Evolutionary conservation across 2,329 filamentous ascomycete genomes (phyloP).

Genomic region (Colletotrichum sp.): DNA sequence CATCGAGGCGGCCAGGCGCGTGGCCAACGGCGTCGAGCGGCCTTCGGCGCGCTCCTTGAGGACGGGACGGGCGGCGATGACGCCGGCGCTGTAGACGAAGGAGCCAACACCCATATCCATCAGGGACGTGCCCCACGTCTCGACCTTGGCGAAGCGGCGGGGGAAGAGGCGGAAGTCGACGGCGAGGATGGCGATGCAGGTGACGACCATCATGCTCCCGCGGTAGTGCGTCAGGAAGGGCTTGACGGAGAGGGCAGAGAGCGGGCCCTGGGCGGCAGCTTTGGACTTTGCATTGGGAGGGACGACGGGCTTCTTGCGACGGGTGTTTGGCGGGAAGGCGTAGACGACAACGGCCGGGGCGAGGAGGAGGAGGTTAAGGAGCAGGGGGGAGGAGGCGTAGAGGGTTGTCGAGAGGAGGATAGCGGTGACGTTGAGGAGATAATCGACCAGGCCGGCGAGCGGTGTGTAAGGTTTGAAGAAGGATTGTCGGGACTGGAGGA

Average conservation of each 20-base stretch:
- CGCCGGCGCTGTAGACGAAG: slow-evolving; percentile 92
- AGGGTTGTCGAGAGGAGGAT: slow-evolving; percentile 86
- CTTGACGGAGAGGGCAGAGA: slow-evolving; percentile 74
- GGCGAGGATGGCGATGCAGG: slow-evolving; percentile 90
- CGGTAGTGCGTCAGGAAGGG: slow-evolving; percentile 93
- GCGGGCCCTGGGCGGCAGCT: slow-evolving; percentile 25
- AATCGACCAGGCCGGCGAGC: slow-evolving; percentile 76
- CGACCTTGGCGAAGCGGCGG: slow-evolving; percentile 93
- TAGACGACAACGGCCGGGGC: slow-evolving; percentile 72
- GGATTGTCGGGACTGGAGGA: slow-evolving; percentile 80
- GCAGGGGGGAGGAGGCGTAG: slow-evolving; percentile 76
- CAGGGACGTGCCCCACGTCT: slow-evolving; percentile 99
- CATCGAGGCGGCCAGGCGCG: slow-evolving; percentile 69
- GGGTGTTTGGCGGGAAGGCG: slow-evolving; percentile 48
- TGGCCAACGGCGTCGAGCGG: slow-evolving; percentile 51
- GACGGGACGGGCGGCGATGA: slow-evolving; percentile 85
- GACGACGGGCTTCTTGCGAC: slow-evolving; percentile 52
- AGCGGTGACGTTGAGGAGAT: slow-evolving; percentile 82
- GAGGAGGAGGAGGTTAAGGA: slow-evolving; percentile 77
- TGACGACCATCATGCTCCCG: slow-evolving; percentile 88
- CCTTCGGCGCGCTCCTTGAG: slow-evolving; percentile 70
- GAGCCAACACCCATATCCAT: slow-evolving; percentile 98
- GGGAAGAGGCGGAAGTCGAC: slow-evolving; percentile 96
- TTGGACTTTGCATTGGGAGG: slow-evolving; percentile 48
- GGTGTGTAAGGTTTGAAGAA: slow-evolving; percentile 81